These are phyloP conservation scores for Serpula lacrymans DNA, from an alignment of 768 basidiomycete genomes.

Conservation along the genomic window DNA sequence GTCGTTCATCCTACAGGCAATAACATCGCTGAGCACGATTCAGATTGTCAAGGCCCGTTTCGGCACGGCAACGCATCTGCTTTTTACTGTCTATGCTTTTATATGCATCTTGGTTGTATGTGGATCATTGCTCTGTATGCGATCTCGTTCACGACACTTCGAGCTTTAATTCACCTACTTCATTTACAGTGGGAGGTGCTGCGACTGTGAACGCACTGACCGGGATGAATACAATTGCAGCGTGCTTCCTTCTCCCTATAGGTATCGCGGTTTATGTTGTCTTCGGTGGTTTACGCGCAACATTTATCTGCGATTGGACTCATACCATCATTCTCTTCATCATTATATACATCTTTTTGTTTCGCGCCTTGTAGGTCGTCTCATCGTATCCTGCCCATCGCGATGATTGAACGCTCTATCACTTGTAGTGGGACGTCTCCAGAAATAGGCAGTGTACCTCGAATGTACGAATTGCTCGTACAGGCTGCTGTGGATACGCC, in stretches of 20 bases:
- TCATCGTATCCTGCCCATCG: not conserved
- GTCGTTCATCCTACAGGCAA: not conserved
- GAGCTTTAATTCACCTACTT: no score
- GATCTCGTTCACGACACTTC: no score
- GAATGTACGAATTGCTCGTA: constrained; percentile 14
- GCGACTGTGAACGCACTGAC: constrained; percentile 28
- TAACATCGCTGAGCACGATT: no score
- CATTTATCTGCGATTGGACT: constrained; percentile 20
- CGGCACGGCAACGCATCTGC: constrained; percentile 29
- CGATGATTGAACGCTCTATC: no score
- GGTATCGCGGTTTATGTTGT: constrained; percentile 22
- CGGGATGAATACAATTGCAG: constrained; percentile 30
- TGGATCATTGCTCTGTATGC: constrained; percentile 32
- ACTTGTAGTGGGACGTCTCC: constrained; percentile 48
- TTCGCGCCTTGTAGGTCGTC: constrained; percentile 5
- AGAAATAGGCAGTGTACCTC: constrained; percentile 61
- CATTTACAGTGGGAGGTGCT: constrained; percentile 20
- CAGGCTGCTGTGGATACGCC: constrained; percentile 13
- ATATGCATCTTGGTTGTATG: constrained; percentile 35
- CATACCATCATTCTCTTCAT: constrained; percentile 30
- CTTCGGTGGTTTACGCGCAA: constrained; percentile 19
- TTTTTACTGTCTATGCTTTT: constrained; percentile 33
- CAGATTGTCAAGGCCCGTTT: constrained; percentile 37
- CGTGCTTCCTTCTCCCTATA: constrained; percentile 28
- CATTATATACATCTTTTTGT: constrained; percentile 23